Evolutionary conservation across 1,284 basidiomycete genomes (phyloP).

Genomic region (Tylopilus sp.): DNA sequence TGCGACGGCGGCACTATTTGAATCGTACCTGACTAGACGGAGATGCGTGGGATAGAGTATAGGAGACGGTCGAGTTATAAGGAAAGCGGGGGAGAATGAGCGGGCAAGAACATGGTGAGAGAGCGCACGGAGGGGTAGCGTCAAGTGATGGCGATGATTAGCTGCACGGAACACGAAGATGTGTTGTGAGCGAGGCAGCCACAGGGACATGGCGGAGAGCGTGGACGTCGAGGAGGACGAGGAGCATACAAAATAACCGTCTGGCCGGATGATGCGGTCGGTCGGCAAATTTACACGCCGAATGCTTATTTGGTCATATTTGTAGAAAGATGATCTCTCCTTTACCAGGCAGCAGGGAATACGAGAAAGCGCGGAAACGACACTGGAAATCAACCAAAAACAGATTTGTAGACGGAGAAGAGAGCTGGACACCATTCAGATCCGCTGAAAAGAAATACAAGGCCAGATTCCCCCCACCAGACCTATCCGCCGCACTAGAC

Average conservation of each 20-base stretch:
- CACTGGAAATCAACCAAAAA: conserved; percentile 59
- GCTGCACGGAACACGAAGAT: conserved; percentile 42
- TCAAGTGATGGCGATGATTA: conserved; percentile 23
- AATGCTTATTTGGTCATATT: conserved; percentile 27
- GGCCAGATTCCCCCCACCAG: conserved; percentile 68
- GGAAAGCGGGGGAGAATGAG: conserved; percentile 17
- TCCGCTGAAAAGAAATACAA: conserved; percentile 75
- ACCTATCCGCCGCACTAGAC: conserved; percentile 66
- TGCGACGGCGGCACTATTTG: conserved; percentile 8
- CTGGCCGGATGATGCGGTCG: not conserved
- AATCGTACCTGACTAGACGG: conserved; percentile 17
- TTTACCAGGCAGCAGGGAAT: conserved; percentile 38
- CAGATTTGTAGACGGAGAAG: conserved; percentile 40
- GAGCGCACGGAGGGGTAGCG: conserved; percentile 6
- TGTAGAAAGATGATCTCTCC: conserved; percentile 21
- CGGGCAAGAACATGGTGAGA: conserved; percentile 23
- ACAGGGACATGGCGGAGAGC: conserved; percentile 51
- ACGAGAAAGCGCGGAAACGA: conserved; percentile 62
- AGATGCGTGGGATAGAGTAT: not conserved
- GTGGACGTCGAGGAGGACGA: not conserved
- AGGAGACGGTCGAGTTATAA: conserved; percentile 11
- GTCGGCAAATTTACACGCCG: conserved; percentile 15
- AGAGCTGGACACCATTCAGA: conserved; percentile 68
- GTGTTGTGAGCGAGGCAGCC: conserved; percentile 53
- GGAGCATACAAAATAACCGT: not conserved